Percentiles rank a stretch among this genome's conserved stretches.
Evolutionary conservation across 129 eudicot genomes (phyloP).

Genomic region (Tanacetum coccineum): DNA sequence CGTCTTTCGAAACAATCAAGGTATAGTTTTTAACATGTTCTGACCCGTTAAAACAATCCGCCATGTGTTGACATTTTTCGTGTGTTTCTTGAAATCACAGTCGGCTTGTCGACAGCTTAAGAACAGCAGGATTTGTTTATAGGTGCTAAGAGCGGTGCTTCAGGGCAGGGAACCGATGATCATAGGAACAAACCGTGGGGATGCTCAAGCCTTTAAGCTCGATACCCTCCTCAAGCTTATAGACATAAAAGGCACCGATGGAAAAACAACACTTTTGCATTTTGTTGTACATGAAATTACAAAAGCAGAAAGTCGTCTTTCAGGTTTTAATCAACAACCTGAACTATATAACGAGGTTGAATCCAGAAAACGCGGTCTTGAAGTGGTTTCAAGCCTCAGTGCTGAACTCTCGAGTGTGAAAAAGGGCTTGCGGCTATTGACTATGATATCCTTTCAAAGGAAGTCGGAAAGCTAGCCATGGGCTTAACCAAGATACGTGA

Average conservation of each 20-base stretch:
- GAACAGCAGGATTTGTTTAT: constrained; percentile 69
- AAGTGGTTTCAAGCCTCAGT: constrained; percentile 62
- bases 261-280: constrained; percentile 80
- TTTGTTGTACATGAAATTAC: constrained; percentile 76
- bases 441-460: constrained; percentile 40
- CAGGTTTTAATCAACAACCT: constrained; percentile 29
- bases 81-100: constrained; percentile 31
- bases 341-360: constrained; percentile 53
- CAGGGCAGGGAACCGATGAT: constrained; percentile 75
- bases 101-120: constrained; percentile 68
- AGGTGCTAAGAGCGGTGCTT: constrained; percentile 73
- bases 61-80: background rate
- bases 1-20: constrained; percentile 72
- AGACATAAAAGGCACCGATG: constrained; percentile 64
- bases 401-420: constrained; percentile 73
- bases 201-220: constrained; percentile 78
- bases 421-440: constrained; percentile 75
- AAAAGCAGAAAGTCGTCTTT: constrained; percentile 58
- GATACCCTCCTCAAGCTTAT: constrained; percentile 79
- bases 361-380: constrained; percentile 56
- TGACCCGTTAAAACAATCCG: no score
- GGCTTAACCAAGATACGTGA: constrained; percentile 53
- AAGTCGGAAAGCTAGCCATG: constrained; percentile 37
- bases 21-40: constrained; percentile 30
- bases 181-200: constrained; percentile 70